Evolutionary conservation across 139 green algal species (phyloP), one percentile per base, ranked within the genome.

Genomic region (Desmodesmus armatus): DNA sequence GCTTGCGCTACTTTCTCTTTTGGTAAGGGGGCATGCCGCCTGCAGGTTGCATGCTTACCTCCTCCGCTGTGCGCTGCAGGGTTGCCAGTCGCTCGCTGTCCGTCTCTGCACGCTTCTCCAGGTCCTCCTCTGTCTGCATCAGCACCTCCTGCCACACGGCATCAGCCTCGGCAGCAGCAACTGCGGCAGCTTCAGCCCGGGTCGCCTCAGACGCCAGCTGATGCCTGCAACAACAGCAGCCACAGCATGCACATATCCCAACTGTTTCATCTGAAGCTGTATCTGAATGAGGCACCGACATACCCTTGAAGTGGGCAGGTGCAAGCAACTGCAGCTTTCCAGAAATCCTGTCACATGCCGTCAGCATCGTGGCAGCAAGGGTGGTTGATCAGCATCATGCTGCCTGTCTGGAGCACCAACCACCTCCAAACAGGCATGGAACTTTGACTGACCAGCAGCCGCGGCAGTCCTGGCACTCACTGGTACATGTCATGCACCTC

Each of bases 141-240:
- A 86, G 39, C 80, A 86, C 80, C 49, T 80, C 69, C 39, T 72
- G 47, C 80, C 80, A 86, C 4, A 80, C 72, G 6, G 80, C 67
- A 15, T 39, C 80, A 55, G 72, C 33, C 49, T 80, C 80, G 11
- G 51, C 51, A 43, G 80, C 80, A 23, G 51, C 39, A 11, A 69
- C 80, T 31, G 53, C 80, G 44, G 80, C 80, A 47, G 19, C 27
- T 23, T 86, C 69, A 27, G 51, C 70, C 21, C 40, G 39, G 4
- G 69, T 53, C 41, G 67, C 35, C 33, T 86, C 51, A 35, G 41
- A 25, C 19, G 69, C 67, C 23, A 80, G 80, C 37, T 71, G 76
- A 25, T 82, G 53, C 25, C 76, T 82, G 55, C 37, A 82, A 31
- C 9, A 55, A 39, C 39, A n/a, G 1, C 47, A 58, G 17, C 13